Conservation (phyloP, 2,329 filamentous ascomycete genomes). For the Cucurbitaria berberidis region DNA sequence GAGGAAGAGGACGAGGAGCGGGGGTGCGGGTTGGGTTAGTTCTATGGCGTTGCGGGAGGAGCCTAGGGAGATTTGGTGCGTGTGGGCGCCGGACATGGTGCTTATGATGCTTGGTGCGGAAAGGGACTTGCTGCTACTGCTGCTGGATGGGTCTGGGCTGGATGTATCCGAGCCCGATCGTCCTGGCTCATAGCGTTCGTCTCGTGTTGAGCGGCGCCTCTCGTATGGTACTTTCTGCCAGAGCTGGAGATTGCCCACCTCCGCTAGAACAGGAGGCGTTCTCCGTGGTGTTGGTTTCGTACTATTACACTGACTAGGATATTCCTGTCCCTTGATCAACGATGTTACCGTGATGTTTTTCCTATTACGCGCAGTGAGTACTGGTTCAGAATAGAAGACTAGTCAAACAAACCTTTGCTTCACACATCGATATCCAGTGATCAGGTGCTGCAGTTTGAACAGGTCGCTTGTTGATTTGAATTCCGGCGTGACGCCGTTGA, state of each 20-base stretch:
- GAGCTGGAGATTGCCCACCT: slow-evolving; percentile 12
- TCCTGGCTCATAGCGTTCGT: background rate
- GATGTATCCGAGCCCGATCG: background rate
- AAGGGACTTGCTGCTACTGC: background rate
- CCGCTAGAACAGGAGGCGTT: background rate
- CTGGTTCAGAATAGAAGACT: background rate
- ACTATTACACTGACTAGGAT: background rate
- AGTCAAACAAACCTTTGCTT: background rate
- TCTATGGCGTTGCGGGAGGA: slow-evolving; percentile 7
- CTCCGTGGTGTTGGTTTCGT: background rate
- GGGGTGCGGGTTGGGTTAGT: slow-evolving; percentile 8
- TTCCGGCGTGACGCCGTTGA: slow-evolving; percentile 8
- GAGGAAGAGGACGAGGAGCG: slow-evolving; percentile 17
- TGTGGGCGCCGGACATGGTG: slow-evolving; percentile 10
- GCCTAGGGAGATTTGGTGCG: slow-evolving; percentile 9
- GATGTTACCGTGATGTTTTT: slow-evolving; percentile 2
- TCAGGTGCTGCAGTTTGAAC: slow-evolving; percentile 6
- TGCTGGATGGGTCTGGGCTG: background rate
- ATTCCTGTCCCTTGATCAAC: slow-evolving; percentile 4
- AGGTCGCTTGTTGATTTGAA: slow-evolving; percentile 9
- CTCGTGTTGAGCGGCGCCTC: background rate
- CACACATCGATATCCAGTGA: slow-evolving; percentile 14
- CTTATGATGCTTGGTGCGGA: slow-evolving; percentile 5
- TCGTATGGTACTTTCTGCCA: slow-evolving; percentile 10
- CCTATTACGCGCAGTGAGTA: background rate